Evolutionary conservation across 805 yeast species (phyloP).

Genomic region (Clavispora asparagi): DNA sequence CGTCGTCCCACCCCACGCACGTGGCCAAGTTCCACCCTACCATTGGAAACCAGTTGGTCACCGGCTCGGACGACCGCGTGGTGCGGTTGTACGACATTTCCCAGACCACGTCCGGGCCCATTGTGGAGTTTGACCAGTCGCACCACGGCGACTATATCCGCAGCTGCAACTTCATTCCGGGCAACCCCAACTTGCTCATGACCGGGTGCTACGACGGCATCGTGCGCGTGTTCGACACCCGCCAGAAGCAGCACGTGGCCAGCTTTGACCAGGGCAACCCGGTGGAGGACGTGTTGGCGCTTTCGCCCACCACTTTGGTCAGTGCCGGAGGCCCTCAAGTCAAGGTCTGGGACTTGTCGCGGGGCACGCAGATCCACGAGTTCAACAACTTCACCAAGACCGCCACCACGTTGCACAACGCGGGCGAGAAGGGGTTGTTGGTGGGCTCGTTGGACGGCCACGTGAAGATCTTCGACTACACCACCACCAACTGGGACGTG

Average conservation of each 20-base stretch:
- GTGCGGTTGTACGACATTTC: constrained; percentile 87
- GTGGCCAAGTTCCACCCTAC: constrained; percentile 89
- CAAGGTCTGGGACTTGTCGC: constrained; percentile 87
- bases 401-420: constrained; percentile 74
- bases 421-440: constrained; percentile 72
- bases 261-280: constrained; percentile 70
- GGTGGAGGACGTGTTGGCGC: constrained; percentile 76
- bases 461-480: constrained; percentile 86
- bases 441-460: constrained; percentile 98
- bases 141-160: constrained; percentile 88
- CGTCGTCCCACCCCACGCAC: constrained; percentile 84
- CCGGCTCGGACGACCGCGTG: constrained; percentile 88
- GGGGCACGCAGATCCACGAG: constrained; percentile 66
- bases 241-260: constrained; percentile 55
- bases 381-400: constrained; percentile 89
- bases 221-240: constrained; percentile 78
- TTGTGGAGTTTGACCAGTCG: constrained; percentile 50
- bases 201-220: constrained; percentile 94
- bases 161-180: constrained; percentile 71
- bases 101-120: constrained; percentile 63
- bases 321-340: constrained; percentile 78
- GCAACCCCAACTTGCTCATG: constrained; percentile 70
- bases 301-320: constrained; percentile 69
- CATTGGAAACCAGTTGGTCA: constrained; percentile 64
- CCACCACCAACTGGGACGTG: constrained; percentile 71